Percentiles rank a stretch among this genome's conserved stretches.
These are phyloP conservation scores for Pichia sp. DNA, from an alignment of 1,139 yeast genomes.

Conservation along the genomic window DNA sequence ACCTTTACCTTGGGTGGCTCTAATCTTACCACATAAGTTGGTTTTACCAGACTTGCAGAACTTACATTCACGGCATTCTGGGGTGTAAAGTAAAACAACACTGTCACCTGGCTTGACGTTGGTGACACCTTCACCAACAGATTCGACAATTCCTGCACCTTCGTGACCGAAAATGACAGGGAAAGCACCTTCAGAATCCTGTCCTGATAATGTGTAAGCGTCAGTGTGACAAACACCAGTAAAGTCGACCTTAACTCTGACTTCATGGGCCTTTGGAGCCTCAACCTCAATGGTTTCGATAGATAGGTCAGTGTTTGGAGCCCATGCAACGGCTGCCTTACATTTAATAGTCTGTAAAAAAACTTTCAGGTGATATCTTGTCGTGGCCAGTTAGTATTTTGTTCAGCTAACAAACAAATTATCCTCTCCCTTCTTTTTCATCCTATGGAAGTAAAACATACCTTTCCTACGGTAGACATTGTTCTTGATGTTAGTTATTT, in stretches of 20 bases:
- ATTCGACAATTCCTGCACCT: constrained; percentile 94
- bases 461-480: constrained; percentile 32
- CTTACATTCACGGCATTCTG: constrained; percentile 93
- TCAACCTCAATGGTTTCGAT: constrained; percentile 86
- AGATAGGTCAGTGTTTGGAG: constrained; percentile 77
- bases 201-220: constrained; percentile 91
- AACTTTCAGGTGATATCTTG: no score
- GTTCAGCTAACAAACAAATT: no score
- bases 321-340: constrained; percentile 98
- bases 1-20: constrained; percentile 90
- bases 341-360: constrained; percentile 59
- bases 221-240: constrained; percentile 99
- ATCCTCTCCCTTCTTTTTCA: no score
- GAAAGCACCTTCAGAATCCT: constrained; percentile 95
- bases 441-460: constrained; percentile 12
- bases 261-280: constrained; percentile 96
- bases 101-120: constrained; percentile 84
- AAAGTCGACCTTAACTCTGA: constrained; percentile 78
- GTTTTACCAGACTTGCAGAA: constrained; percentile 95
- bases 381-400: not conserved
- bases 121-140: constrained; percentile 89
- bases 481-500: not conserved
- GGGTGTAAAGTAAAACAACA: constrained; percentile 89
- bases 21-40: constrained; percentile 84
- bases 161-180: constrained; percentile 93